Base-by-base conservation (phyloP, 176 grass and related monocot genomes). In the Carex kokanica region DNA sequence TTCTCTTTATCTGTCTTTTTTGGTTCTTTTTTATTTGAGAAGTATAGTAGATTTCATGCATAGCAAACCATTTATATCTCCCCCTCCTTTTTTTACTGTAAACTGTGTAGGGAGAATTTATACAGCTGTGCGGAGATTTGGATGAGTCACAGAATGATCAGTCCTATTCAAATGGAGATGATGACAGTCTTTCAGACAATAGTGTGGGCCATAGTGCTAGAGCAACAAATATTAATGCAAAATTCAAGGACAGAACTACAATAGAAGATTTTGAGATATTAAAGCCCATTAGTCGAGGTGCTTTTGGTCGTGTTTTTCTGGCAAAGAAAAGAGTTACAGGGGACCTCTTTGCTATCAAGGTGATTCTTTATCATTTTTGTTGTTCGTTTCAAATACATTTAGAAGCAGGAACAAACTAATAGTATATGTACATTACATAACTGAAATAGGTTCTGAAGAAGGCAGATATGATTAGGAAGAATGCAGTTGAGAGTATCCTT, bases 221-320 rank as follows among this genome's bases (percentile, higher is more conserved):
- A 85, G 60, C 88, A 56, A 91, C 83, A 85, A 83, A 83, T 65
- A 77, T 98, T 43, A 87, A 87, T 47, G 78, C 83, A 34, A 87
- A 86, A 60, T 77, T 95, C 61, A 98, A 95, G 85, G 96, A 98
- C 56, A 88, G 93, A 63, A 98, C 96, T 1, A 95, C 88, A 13
- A 98, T 98, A 51, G 96, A 98, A 86, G 96, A 98, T 86, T 98
- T 98, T 80, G 96, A 98, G 90, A 98, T 98, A 49, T 90, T 98
- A 85, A 98, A 98, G 85, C 96, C 93, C 45, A 95, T 95, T 64
- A 95, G 96, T 56, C 29, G 96, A 49, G 96, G 93, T 27, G 88
- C 96, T 56, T 99, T 99, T 77, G 93, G 96, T 55, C 87, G 96
- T 52, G 93, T 95, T 36, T 99, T 99, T 88, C 96, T 99, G 64